These are phyloP conservation scores for Macrophomina phaseolina DNA, from an alignment of 2,329 filamentous ascomycete genomes.

Conservation along the genomic window DNA sequence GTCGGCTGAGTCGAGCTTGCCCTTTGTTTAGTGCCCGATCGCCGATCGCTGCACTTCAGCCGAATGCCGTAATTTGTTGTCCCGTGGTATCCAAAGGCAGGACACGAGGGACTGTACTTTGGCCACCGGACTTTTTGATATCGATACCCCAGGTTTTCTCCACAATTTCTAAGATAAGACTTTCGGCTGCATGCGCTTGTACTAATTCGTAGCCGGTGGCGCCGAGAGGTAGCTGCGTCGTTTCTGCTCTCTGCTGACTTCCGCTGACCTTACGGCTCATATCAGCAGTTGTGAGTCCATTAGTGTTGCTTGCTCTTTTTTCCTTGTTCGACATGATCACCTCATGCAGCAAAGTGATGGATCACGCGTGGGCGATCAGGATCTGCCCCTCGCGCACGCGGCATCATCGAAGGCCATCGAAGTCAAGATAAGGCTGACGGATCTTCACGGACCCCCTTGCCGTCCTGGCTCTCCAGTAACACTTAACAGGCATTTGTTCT, in stretches of 20 bases:
- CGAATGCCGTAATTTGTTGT: not conserved
- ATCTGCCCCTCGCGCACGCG: not conserved
- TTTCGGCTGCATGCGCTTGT: conserved; percentile 9
- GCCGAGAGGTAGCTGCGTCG: conserved; percentile 17
- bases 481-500: not conserved
- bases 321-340: not conserved
- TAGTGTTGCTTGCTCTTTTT: not conserved
- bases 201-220: conserved; percentile 23
- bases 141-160: conserved; percentile 27
- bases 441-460: not conserved
- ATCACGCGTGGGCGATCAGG: not conserved
- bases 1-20: not conserved
- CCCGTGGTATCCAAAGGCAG: not conserved
- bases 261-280: conserved; percentile 1
- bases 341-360: not conserved
- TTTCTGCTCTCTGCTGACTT: conserved; percentile 8
- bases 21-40: not conserved
- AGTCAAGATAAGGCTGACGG: not conserved
- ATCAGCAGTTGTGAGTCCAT: not conserved
- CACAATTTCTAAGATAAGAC: conserved; percentile 20
- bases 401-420: not conserved
- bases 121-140: conserved; percentile 6
- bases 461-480: not conserved
- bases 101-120: not conserved
- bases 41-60: conserved; percentile 8